A percentile compares a stretch with the other conserved stretches of the same genome.
These are phyloP conservation scores for Babesia divergens DNA, from an alignment of 169 alveolate species.

Conservation along the genomic window DNA sequence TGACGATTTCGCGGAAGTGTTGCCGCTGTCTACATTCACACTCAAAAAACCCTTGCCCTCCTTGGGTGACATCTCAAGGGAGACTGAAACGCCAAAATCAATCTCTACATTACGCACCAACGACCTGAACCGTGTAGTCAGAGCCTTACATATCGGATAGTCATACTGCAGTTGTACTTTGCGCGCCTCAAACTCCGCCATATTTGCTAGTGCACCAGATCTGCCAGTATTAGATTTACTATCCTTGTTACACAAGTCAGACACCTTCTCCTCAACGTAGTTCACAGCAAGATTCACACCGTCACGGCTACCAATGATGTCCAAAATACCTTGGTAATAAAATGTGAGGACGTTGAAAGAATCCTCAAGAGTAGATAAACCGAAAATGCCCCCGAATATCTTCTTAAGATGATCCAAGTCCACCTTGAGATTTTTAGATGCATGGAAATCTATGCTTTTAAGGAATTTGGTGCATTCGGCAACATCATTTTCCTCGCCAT, in stretches of 20 bases:
- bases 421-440: neutral
- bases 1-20: neutral
- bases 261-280: constrained; percentile 20
- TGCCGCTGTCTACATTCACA: constrained; percentile 15
- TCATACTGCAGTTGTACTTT: constrained; percentile 11
- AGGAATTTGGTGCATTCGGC: constrained; percentile 8
- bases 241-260: neutral
- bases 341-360: constrained; percentile 32
- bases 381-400: constrained; percentile 18
- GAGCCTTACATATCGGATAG: constrained; percentile 41
- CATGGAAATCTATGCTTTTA: constrained; percentile 10
- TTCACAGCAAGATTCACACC: constrained; percentile 34
- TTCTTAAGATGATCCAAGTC: constrained; percentile 21
- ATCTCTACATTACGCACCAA: constrained; percentile 39
- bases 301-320: constrained; percentile 41
- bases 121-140: constrained; percentile 35
- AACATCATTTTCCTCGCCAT: constrained; percentile 17
- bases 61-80: constrained; percentile 34
- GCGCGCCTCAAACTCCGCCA: constrained; percentile 29
- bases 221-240: neutral
- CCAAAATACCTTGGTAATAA: constrained; percentile 50
- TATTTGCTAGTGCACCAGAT: constrained; percentile 1
- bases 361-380: constrained; percentile 30
- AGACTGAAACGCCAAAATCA: constrained; percentile 38
- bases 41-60: constrained; percentile 12